Base-by-base conservation (phyloP, 306 rosid genomes). In the Inga oerstediana region DNA sequence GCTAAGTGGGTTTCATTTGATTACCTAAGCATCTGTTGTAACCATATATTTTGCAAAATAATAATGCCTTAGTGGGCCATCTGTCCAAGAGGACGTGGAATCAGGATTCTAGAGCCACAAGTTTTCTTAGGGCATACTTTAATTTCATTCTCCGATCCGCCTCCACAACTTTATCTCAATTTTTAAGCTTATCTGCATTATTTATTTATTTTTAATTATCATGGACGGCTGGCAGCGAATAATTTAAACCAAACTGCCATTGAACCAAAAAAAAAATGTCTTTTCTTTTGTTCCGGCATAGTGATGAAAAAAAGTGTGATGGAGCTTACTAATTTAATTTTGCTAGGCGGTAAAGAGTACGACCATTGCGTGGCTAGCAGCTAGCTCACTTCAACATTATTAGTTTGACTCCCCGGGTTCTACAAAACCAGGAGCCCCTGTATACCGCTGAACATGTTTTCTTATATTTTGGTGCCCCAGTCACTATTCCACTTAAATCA, bases 1-100 rank as follows among this genome's bases (percentile, higher is more conserved):
- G 39, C 13, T 39, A 12, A n/a, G 74, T 41, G 45, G 48, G 34
- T 73, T 67, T 1, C n/a, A 65, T 51, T 72, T 46, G 72, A 81
- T 73, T 66, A 35, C 68, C 43, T 71, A 76, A 82, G 72, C 76
- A 46, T 77, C 14, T 37, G 52, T 43, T 66, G 43, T 41, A 43
- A 65, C 24, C 6, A 17, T 77, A 45, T 16, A 79, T 34, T 34
- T 35, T 4, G 52, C 45, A n/a, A n/a, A 51, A 74, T 54, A 45
- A 49, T 44, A 78, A n/a, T 70, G 43, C 12, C 39, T 44, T 70
- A 15, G 27, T 34, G 32, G 39, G 46, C 76, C 52, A 49, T 77
- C 88, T 66, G 90, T 86, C 91, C 41, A 9, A 77, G 72, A 84
- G 74, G 85, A 81, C 82, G 30, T 48, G 88, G 81, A 24, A 83